Evolutionary conservation across 495 filamentous ascomycete genomes (phyloP).

Genomic region (Letharia columbiana): DNA sequence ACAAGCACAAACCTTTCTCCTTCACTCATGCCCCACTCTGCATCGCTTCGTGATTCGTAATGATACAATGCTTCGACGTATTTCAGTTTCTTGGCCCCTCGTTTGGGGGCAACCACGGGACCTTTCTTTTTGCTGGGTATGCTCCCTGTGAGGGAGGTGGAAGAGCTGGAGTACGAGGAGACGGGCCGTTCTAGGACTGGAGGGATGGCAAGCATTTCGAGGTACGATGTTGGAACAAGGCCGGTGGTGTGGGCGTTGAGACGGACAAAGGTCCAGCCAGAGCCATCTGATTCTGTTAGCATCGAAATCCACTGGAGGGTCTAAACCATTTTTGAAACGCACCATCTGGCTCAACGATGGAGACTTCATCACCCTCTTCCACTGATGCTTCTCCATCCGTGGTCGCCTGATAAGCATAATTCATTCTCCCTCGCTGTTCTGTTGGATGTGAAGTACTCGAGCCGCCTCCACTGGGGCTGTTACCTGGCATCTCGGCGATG

Average conservation of each 20-base stretch:
- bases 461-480: conserved; percentile 29
- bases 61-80: conserved; percentile 92
- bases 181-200: conserved; percentile 43
- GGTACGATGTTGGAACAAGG: conserved; percentile 78
- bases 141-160: conserved; percentile 57
- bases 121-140: conserved; percentile 68
- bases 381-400: conserved; percentile 75
- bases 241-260: conserved; percentile 57
- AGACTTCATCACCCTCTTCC: conserved; percentile 64
- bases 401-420: conserved; percentile 73
- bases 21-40: conserved; percentile 81
- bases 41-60: conserved; percentile 75
- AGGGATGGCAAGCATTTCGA: conserved; percentile 45
- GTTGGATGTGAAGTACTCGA: conserved; percentile 30
- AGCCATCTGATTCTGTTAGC: conserved; percentile 54
- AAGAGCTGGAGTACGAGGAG: conserved; percentile 74
- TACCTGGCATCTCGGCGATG: conserved; percentile 50
- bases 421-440: conserved; percentile 74
- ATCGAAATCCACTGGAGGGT: not conserved
- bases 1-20: conserved; percentile 88
- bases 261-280: conserved; percentile 81
- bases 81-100: conserved; percentile 89
- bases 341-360: conserved; percentile 84
- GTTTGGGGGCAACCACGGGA: conserved; percentile 81
- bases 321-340: not conserved